Evolutionary conservation across 2,329 filamentous ascomycete genomes (phyloP), one percentile per base, ranked within the genome.

Genomic region (Botryosphaeria agaves): DNA sequence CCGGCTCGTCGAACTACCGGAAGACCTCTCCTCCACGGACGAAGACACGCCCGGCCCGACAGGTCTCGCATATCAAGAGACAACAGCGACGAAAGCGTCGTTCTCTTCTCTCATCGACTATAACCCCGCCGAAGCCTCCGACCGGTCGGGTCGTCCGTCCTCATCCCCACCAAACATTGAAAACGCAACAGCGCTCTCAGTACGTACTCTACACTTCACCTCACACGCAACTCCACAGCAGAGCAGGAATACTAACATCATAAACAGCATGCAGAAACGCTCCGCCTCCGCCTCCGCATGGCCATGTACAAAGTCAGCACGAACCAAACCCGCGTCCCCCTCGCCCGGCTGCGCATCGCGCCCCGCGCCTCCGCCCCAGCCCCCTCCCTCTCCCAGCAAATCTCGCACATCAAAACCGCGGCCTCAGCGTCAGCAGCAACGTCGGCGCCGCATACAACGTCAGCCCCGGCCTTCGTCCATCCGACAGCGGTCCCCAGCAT

Each of bases 221-320:
- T n/a, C n/a, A n/a, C n/a, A n/a, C n/a, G n/a, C n/a, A n/a, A n/a
- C n/a, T n/a, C n/a, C n/a, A n/a, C n/a, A n/a, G n/a, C n/a, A n/a
- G n/a, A n/a, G n/a, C n/a, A n/a, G n/a, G n/a, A n/a, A n/a, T n/a
- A 23, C 21, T 23, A 5, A 28, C 9, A 14, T 14, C 20, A 5
- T 9, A 8, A 14, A 7, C 9, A 28, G 26, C 26, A 28, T 52
- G 74, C 72, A 14, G 68, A 77, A 44, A 67, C 72, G 29, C 59
- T 84, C 26, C 66, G 66, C 30, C 62, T 81, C 7, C 67, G 77
- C n/a, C 66, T 85, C 11, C 63, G 68, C 17, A 65, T 83, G 14
- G 79, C 76, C 9, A 68, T 67, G 44, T 84, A 83, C 60, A 84
- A 84, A 53, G 61, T 85, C 39, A 66, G 65, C 34, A 84, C 78